phyloP scores from a whole-genome alignment of 768 basidiomycete species.

The Clavaria fumosa region DNA sequence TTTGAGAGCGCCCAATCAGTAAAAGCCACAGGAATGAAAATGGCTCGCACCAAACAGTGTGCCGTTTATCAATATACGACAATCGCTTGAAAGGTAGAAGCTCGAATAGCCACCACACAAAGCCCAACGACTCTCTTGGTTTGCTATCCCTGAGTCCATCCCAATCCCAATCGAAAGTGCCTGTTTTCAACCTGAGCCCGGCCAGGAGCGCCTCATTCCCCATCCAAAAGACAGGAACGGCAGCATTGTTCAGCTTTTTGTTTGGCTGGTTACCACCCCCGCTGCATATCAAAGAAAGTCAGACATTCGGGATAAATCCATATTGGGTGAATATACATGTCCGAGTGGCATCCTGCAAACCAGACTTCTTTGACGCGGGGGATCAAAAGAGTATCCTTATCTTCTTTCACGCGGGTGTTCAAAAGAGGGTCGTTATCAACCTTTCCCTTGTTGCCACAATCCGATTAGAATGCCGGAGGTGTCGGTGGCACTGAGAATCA shows the following conservation, averaged over 20 bases:
- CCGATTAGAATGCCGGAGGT: too few species aligned
- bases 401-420: too few species aligned
- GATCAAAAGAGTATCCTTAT: too few species aligned
- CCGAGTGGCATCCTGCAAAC: slow-evolving; percentile 18
- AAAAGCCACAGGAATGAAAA: neutral
- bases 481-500: too few species aligned
- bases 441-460: too few species aligned
- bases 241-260: slow-evolving; percentile 1
- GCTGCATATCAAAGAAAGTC: slow-evolving; percentile 1
- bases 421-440: too few species aligned
- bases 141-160: neutral
- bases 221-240: slow-evolving; percentile 10
- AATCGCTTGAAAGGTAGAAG: slow-evolving; percentile 1
- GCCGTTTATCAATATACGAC: neutral
- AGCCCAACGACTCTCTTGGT: neutral
- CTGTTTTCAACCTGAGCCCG: slow-evolving; percentile 7
- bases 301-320: neutral
- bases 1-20: neutral
- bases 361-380: slow-evolving; percentile 20
- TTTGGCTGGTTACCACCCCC: slow-evolving; percentile 6
- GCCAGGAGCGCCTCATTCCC: slow-evolving; percentile 9
- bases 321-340: slow-evolving; percentile 14
- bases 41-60: neutral
- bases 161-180: too few species aligned
- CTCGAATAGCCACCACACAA: slow-evolving; percentile 1